These are phyloP conservation scores for Acacia confusa DNA, from an alignment of 306 rosid genomes.

Conservation along the genomic window DNA sequence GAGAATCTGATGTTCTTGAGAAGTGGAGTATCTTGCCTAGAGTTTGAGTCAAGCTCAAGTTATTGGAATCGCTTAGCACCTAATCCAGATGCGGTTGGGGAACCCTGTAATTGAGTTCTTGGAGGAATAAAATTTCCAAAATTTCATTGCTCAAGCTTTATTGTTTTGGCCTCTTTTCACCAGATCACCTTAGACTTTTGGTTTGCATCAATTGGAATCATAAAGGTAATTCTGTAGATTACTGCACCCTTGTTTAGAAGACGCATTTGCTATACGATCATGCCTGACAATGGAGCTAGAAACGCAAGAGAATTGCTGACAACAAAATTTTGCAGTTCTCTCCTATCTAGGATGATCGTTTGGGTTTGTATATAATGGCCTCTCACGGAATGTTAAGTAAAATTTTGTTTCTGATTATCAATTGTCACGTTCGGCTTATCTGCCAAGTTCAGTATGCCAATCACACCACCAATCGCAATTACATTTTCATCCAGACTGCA, in stretches of 20 bases:
- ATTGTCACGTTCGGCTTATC: too few relatives aligned
- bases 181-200: background rate
- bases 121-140: background rate
- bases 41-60: background rate
- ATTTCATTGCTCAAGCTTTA: background rate
- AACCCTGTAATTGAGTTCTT: background rate
- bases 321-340: too few relatives aligned
- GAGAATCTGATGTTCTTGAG: constrained; percentile 23
- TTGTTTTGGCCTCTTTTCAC: background rate
- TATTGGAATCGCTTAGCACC: background rate
- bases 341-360: too few relatives aligned
- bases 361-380: too few relatives aligned
- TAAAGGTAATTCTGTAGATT: background rate
- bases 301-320: background rate
- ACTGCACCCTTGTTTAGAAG: background rate
- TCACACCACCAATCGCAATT: background rate
- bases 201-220: too few relatives aligned
- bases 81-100: background rate
- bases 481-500: background rate
- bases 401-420: background rate
- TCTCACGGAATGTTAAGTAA: too few relatives aligned
- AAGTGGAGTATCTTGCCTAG: background rate
- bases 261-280: background rate
- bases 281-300: background rate
- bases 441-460: background rate